These are phyloP conservation scores for Tuctoria greenei DNA, from an alignment of 176 grass and related monocot species.

Conservation along the genomic window DNA sequence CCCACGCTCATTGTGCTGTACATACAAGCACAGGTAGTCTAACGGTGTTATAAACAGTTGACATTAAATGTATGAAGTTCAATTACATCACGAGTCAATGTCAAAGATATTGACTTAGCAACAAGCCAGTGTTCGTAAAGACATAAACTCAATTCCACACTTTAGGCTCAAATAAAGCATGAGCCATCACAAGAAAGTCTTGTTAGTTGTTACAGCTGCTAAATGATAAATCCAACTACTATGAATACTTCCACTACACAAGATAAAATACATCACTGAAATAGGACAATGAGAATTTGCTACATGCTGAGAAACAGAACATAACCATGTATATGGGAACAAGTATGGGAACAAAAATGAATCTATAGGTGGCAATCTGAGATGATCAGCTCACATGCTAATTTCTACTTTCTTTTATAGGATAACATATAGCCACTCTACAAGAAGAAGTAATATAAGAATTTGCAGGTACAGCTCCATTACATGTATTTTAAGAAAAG, in stretches of 20 bases:
- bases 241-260: constrained; percentile 1
- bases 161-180: background rate
- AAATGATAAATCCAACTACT: constrained; percentile 22
- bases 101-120: constrained; percentile 26
- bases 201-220: background rate
- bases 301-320: constrained; percentile 15
- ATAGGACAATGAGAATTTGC: background rate
- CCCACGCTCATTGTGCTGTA: constrained; percentile 81
- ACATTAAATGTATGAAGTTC: constrained; percentile 55
- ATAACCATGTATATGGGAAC: background rate
- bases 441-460: background rate
- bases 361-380: background rate
- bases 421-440: constrained; percentile 14
- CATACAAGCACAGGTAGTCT: constrained; percentile 82
- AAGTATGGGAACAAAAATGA: background rate
- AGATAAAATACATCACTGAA: constrained; percentile 24
- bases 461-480: background rate
- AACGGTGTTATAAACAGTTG: constrained; percentile 72
- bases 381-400: background rate
- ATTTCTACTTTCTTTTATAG: constrained; percentile 24
- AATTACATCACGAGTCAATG: constrained; percentile 34
- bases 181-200: constrained; percentile 9
- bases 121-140: constrained; percentile 18
- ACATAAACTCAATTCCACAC: constrained; percentile 3
- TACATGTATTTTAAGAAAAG: background rate